Evolutionary conservation across 495 filamentous ascomycete genomes (phyloP).

Genomic region (Penicillium pancosmium): DNA sequence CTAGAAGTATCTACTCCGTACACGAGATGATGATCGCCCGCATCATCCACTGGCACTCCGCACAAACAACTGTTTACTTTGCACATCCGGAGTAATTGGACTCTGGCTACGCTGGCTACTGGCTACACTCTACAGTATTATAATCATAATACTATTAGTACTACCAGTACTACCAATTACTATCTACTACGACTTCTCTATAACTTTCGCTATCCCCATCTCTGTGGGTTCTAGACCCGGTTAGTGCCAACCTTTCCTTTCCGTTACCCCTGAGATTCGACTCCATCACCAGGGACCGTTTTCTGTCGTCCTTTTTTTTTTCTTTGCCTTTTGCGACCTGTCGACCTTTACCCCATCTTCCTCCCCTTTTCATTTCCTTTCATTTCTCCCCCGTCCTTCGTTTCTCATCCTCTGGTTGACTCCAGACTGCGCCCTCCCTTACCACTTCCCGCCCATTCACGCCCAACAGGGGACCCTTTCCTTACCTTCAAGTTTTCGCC

Average conservation of each 20-base stretch:
- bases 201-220: not conserved
- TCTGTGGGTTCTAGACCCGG: not conserved
- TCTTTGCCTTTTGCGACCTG: constrained; percentile 17
- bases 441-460: not conserved
- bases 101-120: not conserved
- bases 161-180: not conserved
- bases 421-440: not conserved
- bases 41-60: constrained; percentile 32
- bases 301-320: constrained; percentile 15
- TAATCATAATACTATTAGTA: not conserved
- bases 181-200: not conserved
- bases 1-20: too few relatives aligned
- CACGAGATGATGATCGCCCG: constrained; percentile 28
- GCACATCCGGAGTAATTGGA: too few relatives aligned
- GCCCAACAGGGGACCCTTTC: constrained; percentile 9
- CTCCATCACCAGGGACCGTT: constrained; percentile 12
- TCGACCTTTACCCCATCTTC: not conserved
- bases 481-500: constrained; percentile 7
- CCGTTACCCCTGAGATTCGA: constrained; percentile 6
- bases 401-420: constrained; percentile 11
- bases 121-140: not conserved
- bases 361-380: constrained; percentile 10
- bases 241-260: constrained; percentile 4
- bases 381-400: constrained; percentile 4
- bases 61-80: constrained; percentile 4